phyloP scores from a whole-genome alignment of 441 rosid genomes.

The Hura crepitans region DNA sequence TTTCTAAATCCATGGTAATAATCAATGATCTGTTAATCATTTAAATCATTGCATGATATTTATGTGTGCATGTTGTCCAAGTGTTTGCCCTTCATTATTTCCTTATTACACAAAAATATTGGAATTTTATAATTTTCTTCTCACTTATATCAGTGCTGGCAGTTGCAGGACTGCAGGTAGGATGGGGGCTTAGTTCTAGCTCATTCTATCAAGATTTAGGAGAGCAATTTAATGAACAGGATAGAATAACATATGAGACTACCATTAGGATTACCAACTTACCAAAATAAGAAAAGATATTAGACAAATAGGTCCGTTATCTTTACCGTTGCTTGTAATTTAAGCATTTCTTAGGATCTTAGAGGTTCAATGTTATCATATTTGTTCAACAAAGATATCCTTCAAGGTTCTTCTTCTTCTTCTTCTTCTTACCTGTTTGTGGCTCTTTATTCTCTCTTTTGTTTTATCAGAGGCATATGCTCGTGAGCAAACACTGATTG shows the following conservation, averaged over 20 bases:
- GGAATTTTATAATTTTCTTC: background rate
- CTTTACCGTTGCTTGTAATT: background rate
- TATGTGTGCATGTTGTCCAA: background rate
- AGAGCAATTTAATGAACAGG: too few relatives aligned
- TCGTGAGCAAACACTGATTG: slow-evolving; percentile 73
- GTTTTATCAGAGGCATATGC: slow-evolving; percentile 68
- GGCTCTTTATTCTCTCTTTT: slow-evolving; percentile 5
- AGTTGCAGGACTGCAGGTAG: background rate
- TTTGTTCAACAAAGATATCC: background rate
- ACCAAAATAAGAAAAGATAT: background rate
- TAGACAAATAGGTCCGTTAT: background rate
- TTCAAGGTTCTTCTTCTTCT: background rate
- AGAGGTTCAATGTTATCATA: background rate
- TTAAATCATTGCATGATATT: too few relatives aligned
- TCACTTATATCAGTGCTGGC: background rate
- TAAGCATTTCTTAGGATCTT: background rate
- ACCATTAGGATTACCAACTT: background rate
- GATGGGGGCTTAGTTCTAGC: background rate
- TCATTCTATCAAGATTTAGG: background rate
- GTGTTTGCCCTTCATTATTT: background rate
- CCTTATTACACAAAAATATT: background rate
- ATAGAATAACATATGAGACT: background rate
- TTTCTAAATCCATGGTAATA: too few relatives aligned
- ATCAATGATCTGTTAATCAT: too few relatives aligned
- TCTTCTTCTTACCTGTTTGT: slow-evolving; percentile 6